Percentiles rank a stretch among this genome's conserved stretches.
Conservation (phyloP, 2,329 filamentous ascomycete genomes). For the Trichoderma sp. region DNA sequence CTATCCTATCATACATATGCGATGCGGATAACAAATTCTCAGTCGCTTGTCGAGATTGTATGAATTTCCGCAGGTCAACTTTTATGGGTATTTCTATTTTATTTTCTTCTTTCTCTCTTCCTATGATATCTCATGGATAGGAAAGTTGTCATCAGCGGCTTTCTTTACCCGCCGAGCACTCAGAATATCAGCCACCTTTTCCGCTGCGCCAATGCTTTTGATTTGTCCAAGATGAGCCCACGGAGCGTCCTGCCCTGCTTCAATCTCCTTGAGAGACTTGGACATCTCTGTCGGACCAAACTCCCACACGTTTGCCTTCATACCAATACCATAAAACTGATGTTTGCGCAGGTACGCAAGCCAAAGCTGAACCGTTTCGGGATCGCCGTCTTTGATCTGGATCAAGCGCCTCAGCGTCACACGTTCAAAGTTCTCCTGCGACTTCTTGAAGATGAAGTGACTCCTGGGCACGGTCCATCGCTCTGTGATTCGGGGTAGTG, state of each 20-base stretch:
- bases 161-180: conserved; percentile 54
- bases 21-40: neutral
- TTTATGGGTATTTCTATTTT: conserved; percentile 8
- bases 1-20: neutral
- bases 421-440: conserved; percentile 95
- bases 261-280: conserved; percentile 33
- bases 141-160: conserved; percentile 16
- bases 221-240: conserved; percentile 62
- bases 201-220: conserved; percentile 53
- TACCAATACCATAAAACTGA: conserved; percentile 92
- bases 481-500: conserved; percentile 83
- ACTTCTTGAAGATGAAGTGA: conserved; percentile 96
- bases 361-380: conserved; percentile 89
- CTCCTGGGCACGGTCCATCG: conserved; percentile 90
- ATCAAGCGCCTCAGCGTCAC: conserved; percentile 84
- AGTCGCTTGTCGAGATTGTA: neutral
- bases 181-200: conserved; percentile 62
- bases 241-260: conserved; percentile 49
- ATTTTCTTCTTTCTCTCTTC: neutral
- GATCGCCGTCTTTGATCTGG: conserved; percentile 89
- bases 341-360: conserved; percentile 90
- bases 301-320: conserved; percentile 98
- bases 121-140: conserved; percentile 23
- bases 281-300: conserved; percentile 66
- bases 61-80: neutral